Base-by-base conservation (phyloP, 768 basidiomycete genomes). In the Podaxis sp. region DNA sequence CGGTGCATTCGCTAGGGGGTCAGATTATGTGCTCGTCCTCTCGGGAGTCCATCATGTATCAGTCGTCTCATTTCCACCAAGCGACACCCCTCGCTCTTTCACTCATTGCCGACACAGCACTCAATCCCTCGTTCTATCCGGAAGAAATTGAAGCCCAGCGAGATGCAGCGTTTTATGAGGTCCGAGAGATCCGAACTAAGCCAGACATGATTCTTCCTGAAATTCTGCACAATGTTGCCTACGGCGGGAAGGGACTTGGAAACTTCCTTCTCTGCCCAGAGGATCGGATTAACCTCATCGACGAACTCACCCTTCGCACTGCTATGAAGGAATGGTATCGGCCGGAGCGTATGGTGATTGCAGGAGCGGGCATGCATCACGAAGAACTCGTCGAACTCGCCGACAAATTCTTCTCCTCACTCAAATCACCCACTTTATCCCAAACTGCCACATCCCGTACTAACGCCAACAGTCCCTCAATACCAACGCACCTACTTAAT, bases 1-100 rank as follows among this genome's bases (percentile, higher is more conserved):
- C 90, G 41, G 89, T 96, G 69, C 88, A 94, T 71, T 81, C 82
- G 2, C 82, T 96, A 37, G 96, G 96, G 43, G 94, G 94, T 15
- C 94, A 96, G 76, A 94, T 98, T 63, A 81, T 90, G 74, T 94
- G 91, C 70, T 89, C 94, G 17, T 92, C 94, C 17, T 90, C 94
- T 2, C 83, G 97, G 51, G 97, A 99, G 73, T 85, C 93, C 22
- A 94, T 98, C 71, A 93, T 97, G 91, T 99, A 98, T 72, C 97
- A 98, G 75, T 96, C 96, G 11, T 93, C 94, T 41, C 91, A 96
- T 73, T 96, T 95, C 70, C 87, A 94, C 66, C 79, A 86, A 64
- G 87, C 86, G 43, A 93, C 95, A 2, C 86, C 91, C 1, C 80
- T 87, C 6, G 94, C 94, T 11, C 72, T 99, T 55, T 89, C 90